These are phyloP conservation scores for Penicillium coffeae DNA, from an alignment of 495 filamentous ascomycete genomes.

Conservation along the genomic window DNA sequence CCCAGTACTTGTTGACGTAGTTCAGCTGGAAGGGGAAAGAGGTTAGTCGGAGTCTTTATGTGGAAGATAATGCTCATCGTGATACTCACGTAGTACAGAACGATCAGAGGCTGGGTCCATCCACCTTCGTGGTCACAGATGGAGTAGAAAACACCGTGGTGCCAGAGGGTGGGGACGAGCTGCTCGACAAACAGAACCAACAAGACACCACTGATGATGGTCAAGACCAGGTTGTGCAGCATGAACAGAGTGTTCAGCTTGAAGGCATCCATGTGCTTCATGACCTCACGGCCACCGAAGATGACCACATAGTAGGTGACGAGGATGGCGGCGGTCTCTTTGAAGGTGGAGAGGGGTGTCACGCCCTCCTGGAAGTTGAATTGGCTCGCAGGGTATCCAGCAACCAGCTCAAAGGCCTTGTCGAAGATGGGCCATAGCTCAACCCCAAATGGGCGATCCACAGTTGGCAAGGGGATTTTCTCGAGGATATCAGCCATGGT, in stretches of 20 bases:
- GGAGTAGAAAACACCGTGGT: constrained; percentile 58
- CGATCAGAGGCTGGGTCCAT: constrained; percentile 62
- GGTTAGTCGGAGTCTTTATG: constrained; percentile 17
- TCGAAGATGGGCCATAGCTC: constrained; percentile 93
- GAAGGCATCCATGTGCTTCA: constrained; percentile 56
- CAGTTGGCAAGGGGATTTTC: constrained; percentile 65
- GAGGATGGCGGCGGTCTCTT: constrained; percentile 53
- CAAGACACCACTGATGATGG: constrained; percentile 56
- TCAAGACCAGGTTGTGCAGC: constrained; percentile 66
- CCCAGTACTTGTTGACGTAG: constrained; percentile 70
- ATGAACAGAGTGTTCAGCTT: constrained; percentile 65
- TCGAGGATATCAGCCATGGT: constrained; percentile 56
- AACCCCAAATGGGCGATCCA: constrained; percentile 90
- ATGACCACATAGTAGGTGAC: constrained; percentile 62
- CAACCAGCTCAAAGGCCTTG: constrained; percentile 68
- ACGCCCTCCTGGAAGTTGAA: constrained; percentile 56
- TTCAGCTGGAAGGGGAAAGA: constrained; percentile 50
- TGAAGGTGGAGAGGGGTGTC: constrained; percentile 59
- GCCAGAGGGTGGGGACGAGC: constrained; percentile 56
- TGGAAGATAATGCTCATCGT: neutral
- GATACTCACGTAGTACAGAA: constrained; percentile 62
- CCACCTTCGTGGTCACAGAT: constrained; percentile 64
- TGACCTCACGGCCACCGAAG: constrained; percentile 63
- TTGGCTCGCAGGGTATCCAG: constrained; percentile 60
- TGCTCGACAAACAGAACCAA: constrained; percentile 64